Percentiles rank a stretch among this genome's conserved stretches.
These are phyloP conservation scores for Acacia acuminata DNA, from an alignment of 306 rosid genomes.

Conservation along the genomic window DNA sequence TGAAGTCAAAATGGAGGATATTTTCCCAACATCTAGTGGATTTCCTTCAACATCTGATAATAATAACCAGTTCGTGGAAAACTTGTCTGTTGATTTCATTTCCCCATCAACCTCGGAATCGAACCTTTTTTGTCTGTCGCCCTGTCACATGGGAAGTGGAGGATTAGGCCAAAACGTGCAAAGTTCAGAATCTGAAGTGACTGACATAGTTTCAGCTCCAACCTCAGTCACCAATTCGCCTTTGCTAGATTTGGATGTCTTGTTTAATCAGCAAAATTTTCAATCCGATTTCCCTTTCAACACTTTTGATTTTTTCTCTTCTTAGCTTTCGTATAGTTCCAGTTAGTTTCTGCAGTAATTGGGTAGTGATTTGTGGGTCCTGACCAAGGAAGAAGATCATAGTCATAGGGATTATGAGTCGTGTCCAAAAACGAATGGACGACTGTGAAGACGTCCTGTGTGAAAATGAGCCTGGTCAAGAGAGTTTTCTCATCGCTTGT, in stretches of 20 bases:
- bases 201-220: conserved; percentile 62
- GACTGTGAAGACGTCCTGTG: conserved; percentile 3
- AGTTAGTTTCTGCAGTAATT: not conserved
- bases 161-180: conserved; percentile 47
- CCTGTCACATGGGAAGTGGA: conserved; percentile 28
- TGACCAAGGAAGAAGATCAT: conserved; percentile 14
- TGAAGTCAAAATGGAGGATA: conserved; percentile 46
- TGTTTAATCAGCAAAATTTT: conserved; percentile 46
- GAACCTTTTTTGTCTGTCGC: conserved; percentile 41
- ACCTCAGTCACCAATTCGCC: conserved; percentile 69
- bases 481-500: conserved; percentile 28
- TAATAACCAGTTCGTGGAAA: conserved; percentile 33
- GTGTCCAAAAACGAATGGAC: not conserved
- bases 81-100: conserved; percentile 34
- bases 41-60: conserved; percentile 45
- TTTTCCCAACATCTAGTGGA: conserved; percentile 49
- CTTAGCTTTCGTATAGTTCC: not conserved
- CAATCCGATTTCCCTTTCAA: conserved; percentile 45
- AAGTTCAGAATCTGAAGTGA: conserved; percentile 57
- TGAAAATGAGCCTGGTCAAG: conserved; percentile 7
- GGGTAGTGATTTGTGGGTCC: conserved; percentile 34
- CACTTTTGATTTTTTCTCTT: conserved; percentile 38
- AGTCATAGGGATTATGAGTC: not conserved
- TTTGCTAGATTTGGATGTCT: conserved; percentile 47
- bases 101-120: conserved; percentile 58